Conservation (phyloP, 495 filamentous ascomycete genomes). For the Aspergillus homomorphus region DNA sequence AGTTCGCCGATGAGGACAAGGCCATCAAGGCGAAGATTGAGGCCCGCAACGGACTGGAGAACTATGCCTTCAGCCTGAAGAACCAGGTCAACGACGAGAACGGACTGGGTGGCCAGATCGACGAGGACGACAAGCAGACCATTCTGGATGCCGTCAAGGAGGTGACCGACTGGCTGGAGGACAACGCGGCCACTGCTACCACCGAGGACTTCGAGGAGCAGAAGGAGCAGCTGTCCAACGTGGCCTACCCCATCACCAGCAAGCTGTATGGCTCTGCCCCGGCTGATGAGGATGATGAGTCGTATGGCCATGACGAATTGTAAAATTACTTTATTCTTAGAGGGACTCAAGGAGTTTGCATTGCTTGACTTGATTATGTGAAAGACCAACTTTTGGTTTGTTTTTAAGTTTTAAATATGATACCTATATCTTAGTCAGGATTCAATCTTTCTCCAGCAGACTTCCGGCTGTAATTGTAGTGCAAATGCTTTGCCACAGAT, state of each 20-base stretch:
- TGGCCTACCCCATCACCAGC: slow-evolving; percentile 97
- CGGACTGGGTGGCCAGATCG: slow-evolving; percentile 95
- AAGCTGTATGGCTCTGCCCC: slow-evolving; percentile 81
- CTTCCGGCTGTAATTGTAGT: no score
- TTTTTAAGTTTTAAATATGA: neutral
- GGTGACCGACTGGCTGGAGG: slow-evolving; percentile 93
- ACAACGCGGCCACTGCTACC: slow-evolving; percentile 82
- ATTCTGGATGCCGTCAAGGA: slow-evolving; percentile 97
- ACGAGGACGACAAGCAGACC: slow-evolving; percentile 97
- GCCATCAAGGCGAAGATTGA: slow-evolving; percentile 90
- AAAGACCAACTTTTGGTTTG: slow-evolving; percentile 23
- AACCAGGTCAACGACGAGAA: slow-evolving; percentile 99
- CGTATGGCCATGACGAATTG: slow-evolving; percentile 82
- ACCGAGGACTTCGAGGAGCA: slow-evolving; percentile 98
- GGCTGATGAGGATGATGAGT: slow-evolving; percentile 70
- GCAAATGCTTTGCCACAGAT: no score
- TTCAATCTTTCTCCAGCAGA: no score
- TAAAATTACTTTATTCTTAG: slow-evolving; percentile 51
- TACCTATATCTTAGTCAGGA: no score
- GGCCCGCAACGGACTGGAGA: slow-evolving; percentile 93
- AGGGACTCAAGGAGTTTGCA: slow-evolving; percentile 43
- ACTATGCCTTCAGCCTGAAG: slow-evolving; percentile 96
- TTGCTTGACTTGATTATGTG: slow-evolving; percentile 23
- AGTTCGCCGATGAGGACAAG: slow-evolving; percentile 99
- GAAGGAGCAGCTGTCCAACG: slow-evolving; percentile 95